Conservation (phyloP, 2,329 filamentous ascomycete species). For the Bipolaris sorokiniana region DNA sequence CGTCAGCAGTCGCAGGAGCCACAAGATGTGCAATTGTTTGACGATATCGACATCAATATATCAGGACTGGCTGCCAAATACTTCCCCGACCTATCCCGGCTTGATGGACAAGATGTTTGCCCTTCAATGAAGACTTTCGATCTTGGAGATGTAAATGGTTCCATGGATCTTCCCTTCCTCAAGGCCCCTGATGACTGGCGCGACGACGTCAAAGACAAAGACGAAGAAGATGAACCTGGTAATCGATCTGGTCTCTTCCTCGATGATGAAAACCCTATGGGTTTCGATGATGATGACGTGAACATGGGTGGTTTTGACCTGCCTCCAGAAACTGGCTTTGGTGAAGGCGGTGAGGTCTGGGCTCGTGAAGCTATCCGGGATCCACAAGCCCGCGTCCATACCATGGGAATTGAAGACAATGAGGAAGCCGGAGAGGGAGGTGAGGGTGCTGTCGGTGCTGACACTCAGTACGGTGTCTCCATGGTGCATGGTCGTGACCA, state of each 20-base stretch:
- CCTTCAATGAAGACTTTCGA: conserved; percentile 94
- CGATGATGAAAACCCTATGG: conserved; percentile 82
- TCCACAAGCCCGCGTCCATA: conserved; percentile 82
- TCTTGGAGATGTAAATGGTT: conserved; percentile 81
- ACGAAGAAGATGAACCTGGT: conserved; percentile 53
- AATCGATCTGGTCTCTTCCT: conserved; percentile 82
- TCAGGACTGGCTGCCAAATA: conserved; percentile 76
- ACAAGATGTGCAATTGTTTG: conserved; percentile 50
- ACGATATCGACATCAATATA: conserved; percentile 80
- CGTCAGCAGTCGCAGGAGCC: conserved; percentile 44
- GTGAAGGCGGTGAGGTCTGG: conserved; percentile 95
- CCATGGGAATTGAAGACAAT: conserved; percentile 64
- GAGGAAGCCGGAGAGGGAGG: conserved; percentile 55
- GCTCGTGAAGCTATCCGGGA: conserved; percentile 86
- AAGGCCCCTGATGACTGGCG: conserved; percentile 88
- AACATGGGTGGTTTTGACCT: conserved; percentile 67
- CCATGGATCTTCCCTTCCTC: conserved; percentile 88
- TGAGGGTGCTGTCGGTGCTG: conserved; percentile 59
- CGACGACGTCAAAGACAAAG: conserved; percentile 62
- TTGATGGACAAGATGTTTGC: conserved; percentile 91
- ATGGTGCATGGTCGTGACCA: conserved; percentile 71
- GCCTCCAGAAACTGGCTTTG: conserved; percentile 77
- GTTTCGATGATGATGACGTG: conserved; percentile 70
- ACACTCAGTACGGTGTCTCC: conserved; percentile 78
- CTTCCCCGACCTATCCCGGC: conserved; percentile 76